Evolutionary conservation across 208 protist genomes (phyloP).

Genomic region (Leishmania martiniquensis): DNA sequence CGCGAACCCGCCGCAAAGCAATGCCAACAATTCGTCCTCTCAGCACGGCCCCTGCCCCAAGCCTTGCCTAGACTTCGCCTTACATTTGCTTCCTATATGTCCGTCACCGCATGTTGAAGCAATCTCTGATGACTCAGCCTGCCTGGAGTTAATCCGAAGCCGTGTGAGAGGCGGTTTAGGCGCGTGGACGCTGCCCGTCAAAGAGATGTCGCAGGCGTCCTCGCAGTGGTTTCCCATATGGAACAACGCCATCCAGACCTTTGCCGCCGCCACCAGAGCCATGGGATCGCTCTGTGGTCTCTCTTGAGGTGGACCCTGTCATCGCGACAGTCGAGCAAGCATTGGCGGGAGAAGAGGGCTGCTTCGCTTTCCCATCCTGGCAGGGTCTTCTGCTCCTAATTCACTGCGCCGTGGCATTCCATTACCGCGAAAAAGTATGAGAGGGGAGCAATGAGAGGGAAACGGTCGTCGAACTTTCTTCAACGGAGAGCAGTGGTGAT

Average conservation of each 20-base stretch:
- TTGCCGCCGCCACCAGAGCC: not conserved
- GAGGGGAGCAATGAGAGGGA: too few species aligned
- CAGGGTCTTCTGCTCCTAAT: too few species aligned
- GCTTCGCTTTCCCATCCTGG: not conserved
- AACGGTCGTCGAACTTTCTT: too few species aligned
- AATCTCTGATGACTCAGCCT: not conserved
- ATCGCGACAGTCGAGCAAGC: not conserved
- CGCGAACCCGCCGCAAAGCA: not conserved
- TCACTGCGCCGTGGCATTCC: too few species aligned
- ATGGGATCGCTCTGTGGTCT: not conserved
- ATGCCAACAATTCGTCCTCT: too few species aligned
- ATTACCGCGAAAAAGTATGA: too few species aligned
- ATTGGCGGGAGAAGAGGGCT: not conserved
- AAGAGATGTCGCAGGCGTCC: not conserved
- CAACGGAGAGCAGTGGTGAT: too few species aligned
- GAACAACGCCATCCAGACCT: not conserved
- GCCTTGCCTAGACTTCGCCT: not conserved
- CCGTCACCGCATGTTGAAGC: not conserved
- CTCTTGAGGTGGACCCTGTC: not conserved
- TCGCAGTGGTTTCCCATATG: not conserved
- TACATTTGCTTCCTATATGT: too few species aligned
- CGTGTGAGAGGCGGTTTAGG: not conserved
- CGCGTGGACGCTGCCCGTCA: not conserved
- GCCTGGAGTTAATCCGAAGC: not conserved
- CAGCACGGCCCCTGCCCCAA: not conserved